These are phyloP conservation scores for Phytophthora meadii DNA, from an alignment of 352 stramenopile species.

Conservation along the genomic window DNA sequence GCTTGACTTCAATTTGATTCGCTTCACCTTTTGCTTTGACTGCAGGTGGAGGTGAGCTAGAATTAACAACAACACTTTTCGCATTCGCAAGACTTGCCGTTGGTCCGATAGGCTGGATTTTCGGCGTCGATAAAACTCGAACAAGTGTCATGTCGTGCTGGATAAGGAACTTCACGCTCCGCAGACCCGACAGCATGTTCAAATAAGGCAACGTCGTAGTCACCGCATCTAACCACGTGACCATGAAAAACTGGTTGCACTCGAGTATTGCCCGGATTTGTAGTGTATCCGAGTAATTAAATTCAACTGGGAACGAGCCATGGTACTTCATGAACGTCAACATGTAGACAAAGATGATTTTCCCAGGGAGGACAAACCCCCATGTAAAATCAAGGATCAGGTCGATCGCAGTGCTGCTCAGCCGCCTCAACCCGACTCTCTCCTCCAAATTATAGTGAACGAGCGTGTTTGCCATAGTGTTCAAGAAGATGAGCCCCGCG, in stretches of 20 bases:
- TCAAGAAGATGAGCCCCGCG: slow-evolving; percentile 39
- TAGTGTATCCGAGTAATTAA: slow-evolving; percentile 39
- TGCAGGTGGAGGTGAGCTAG: background rate
- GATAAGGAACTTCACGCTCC: slow-evolving; percentile 41
- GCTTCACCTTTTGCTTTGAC: background rate
- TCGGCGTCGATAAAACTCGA: slow-evolving; percentile 6
- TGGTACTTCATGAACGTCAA: slow-evolving; percentile 30
- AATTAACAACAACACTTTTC: background rate
- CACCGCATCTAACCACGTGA: slow-evolving; percentile 34
- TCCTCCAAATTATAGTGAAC: slow-evolving; percentile 33
- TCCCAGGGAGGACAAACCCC: slow-evolving; percentile 35
- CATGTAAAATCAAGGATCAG: slow-evolving; percentile 41
- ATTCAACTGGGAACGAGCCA: slow-evolving; percentile 26
- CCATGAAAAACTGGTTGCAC: slow-evolving; percentile 51
- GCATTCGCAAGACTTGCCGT: background rate
- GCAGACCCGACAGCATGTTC: slow-evolving; percentile 41
- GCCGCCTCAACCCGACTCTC: slow-evolving; percentile 27
- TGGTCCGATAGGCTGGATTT: slow-evolving; percentile 10
- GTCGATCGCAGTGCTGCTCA: slow-evolving; percentile 36
- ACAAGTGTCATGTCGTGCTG: slow-evolving; percentile 33
- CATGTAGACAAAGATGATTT: slow-evolving; percentile 47
- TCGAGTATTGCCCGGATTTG: slow-evolving; percentile 40
- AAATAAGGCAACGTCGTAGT: slow-evolving; percentile 44
- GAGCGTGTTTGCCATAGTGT: slow-evolving; percentile 36
- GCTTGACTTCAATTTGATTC: slow-evolving; percentile 13